Base-by-base conservation (phyloP, 2,329 filamentous ascomycete genomes). In the Ophiostoma novo-ulmi region DNA sequence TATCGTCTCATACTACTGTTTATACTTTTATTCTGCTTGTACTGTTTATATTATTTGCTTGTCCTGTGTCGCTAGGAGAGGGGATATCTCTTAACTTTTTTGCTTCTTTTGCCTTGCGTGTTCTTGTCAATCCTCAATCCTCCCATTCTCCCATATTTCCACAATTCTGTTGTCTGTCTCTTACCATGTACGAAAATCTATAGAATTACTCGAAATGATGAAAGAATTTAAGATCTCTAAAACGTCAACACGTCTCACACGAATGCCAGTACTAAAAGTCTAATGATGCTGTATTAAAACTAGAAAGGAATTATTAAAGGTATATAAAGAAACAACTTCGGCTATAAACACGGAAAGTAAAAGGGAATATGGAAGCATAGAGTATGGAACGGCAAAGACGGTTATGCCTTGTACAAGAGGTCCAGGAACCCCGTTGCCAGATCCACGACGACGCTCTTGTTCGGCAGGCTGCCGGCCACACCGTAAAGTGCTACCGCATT, bases 371-470 rank as follows among this genome's bases (percentile, higher is more conserved):
- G 38, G 3, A 39, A 39, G 38, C 38, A 10, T 39, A 39, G 7
- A 39, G 38, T 10, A 48, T 8, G 17, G 7, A 48, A 6, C 7
- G 2, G 36, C 0, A 36, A 52, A 52, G 20, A n/a, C 11, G 17
- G 6, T 20, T 68, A 72, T 67, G 71, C 68, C 84, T 97, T 97
- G 81, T 97, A 97, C 80, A 97, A 79, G 69, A 95, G 90, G 81
- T 98, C 94, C 78, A 98, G 83, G 80, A 98, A 99, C 0, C 93
- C 94, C 75, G 86, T 92, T 1, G 94, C 94, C 78, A 99, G 81
- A 76, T 97, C 92, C 74, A 92, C 92, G 41, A 99, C 93, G 44
- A 99, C 90, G 75, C 91, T 93, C 86, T 98, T 98, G 79, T 99
- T 96, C 1, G 95, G 95, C 79, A 99, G 81, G 77, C 92, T 96